Percentiles rank a stretch among this genome's conserved stretches.
These are phyloP conservation scores for Trichophyton verrucosum DNA, from an alignment of 2,329 filamentous ascomycete genomes.

Conservation along the genomic window DNA sequence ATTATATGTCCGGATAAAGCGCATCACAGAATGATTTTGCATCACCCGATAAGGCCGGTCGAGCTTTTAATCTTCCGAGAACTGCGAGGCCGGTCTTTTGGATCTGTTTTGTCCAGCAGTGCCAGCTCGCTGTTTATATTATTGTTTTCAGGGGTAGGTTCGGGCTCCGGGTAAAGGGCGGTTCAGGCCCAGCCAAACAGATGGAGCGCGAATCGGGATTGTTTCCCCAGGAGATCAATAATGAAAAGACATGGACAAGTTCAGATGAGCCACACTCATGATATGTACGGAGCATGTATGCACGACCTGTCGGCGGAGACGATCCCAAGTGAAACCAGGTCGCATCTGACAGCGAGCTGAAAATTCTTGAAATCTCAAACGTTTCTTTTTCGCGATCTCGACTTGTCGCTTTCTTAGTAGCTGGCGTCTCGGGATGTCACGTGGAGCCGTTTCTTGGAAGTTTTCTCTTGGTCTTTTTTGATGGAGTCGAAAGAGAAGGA, in stretches of 20 bases:
- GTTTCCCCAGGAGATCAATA: background rate
- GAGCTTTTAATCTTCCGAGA: background rate
- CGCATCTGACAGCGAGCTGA: background rate
- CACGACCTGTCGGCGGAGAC: background rate
- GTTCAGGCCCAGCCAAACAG: background rate
- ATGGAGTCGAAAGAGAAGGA: too few species aligned
- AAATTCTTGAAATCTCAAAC: background rate
- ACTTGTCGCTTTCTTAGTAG: background rate
- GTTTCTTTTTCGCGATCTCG: background rate
- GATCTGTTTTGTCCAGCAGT: background rate
- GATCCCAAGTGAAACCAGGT: background rate
- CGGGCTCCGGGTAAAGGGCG: background rate
- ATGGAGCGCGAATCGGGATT: background rate
- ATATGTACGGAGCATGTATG: background rate
- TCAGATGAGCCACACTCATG: background rate
- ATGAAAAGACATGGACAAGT: background rate
- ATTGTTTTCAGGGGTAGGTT: background rate
- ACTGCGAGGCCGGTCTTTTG: background rate
- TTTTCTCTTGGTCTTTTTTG: too few species aligned
- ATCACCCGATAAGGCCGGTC: background rate
- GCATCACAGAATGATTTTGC: slow-evolving; percentile 4
- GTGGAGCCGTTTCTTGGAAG: background rate
- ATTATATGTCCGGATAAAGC: slow-evolving; percentile 6
- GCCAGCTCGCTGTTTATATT: background rate
- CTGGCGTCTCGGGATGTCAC: background rate